Base-by-base conservation (phyloP, 2,329 filamentous ascomycete species). In the Claviceps sp. region DNA sequence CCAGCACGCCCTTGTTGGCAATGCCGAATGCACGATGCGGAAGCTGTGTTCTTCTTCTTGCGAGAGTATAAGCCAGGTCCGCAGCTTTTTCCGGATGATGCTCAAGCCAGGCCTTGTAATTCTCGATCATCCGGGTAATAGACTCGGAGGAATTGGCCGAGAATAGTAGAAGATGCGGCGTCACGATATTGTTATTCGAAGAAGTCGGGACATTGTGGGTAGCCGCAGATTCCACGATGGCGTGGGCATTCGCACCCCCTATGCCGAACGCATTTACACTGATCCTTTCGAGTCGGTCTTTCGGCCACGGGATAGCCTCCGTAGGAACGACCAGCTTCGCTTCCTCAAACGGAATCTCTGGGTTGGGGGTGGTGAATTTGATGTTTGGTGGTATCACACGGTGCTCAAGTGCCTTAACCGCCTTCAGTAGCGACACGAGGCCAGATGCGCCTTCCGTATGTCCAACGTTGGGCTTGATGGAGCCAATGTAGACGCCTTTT, bases 361-460 rank as follows among this genome's bases (percentile, higher is more conserved):
- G 63, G 36, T 66, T 69, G 0, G 62, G 62, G 0, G 51, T 55
- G 0, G 51, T 49, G 53, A 67, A 70, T 49, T 71, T 66, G 42
- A 70, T 67, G 18, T 65, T 70, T 0, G 68, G 69, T 0, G 66
- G 70, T 11, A 73, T 72, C 2, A 55, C 62, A 1, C 57, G 57
- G 5, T 67, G 60, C 52, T 75, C 71, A 1, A 74, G 52, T 0
- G 66, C 64, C 13, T 75, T 48, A 1, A 70, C 58, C 14, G 61
- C 60, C 52, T 77, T 77, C 18, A 77, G 65, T 2, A 77, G 22
- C 0, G 63, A 63, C 0, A 64, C 63, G 0, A 77, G 48, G 0
- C 72, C 74, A 1, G 68, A 66, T 0, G 72, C 70, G 0, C 64
- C 67, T 55, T 75, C 74, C 0, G 60, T 57, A 54, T 78, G 75